Percentiles rank a stretch among this genome's conserved stretches.
These are phyloP conservation scores for Spongospora subterranea DNA, from an alignment of 208 protist genomes.

Conservation along the genomic window DNA sequence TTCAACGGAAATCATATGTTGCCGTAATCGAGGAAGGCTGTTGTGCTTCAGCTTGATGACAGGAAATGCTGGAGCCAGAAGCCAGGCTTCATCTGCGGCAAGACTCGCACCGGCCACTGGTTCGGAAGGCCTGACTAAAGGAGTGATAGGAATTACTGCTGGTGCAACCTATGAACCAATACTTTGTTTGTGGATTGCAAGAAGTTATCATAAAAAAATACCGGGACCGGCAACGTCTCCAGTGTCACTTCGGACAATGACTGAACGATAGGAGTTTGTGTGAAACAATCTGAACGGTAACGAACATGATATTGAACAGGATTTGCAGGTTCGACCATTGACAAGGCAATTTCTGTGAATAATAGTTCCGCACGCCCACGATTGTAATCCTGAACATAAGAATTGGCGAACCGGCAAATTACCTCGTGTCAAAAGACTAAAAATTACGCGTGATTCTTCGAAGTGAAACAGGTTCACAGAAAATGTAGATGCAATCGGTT, in stretches of 20 bases:
- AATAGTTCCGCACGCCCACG: slow-evolving; percentile 15
- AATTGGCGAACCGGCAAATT: not conserved
- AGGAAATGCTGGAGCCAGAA: not conserved
- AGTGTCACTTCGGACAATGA: not conserved
- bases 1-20: slow-evolving; percentile 52
- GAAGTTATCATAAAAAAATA: not conserved
- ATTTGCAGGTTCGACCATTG: not conserved
- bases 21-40: not conserved
- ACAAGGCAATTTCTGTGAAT: slow-evolving; percentile 8
- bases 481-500: not conserved
- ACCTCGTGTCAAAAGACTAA: too few relatives aligned
- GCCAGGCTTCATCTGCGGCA: slow-evolving; percentile 21
- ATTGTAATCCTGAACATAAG: not conserved
- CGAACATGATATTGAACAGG: slow-evolving; percentile 14
- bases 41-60: slow-evolving; percentile 49
- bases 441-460: slow-evolving; percentile 10
- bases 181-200: too few relatives aligned
- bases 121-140: not conserved
- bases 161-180: too few relatives aligned
- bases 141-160: not conserved
- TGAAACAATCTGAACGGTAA: slow-evolving; percentile 34
- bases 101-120: not conserved
- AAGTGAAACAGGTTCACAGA: not conserved
- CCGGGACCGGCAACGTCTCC: not conserved
- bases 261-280: slow-evolving; percentile 1